Evolutionary conservation across 2,329 filamentous ascomycete species (phyloP).

Genomic region (Diaporthe australafricana): DNA sequence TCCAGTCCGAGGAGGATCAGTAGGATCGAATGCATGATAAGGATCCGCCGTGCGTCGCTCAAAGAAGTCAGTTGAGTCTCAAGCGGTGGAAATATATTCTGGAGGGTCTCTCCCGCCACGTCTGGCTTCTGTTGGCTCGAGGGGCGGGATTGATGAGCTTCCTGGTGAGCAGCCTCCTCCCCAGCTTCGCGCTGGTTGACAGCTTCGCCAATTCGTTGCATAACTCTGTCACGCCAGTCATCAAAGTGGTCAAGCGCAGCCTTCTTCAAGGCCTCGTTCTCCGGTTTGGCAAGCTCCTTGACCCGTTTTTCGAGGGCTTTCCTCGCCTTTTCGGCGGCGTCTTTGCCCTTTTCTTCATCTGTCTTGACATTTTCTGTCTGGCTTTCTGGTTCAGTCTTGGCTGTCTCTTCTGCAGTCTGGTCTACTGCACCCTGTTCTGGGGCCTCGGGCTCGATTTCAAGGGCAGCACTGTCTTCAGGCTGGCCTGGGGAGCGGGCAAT

Average conservation of each 20-base stretch:
- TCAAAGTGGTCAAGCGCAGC: conserved; percentile 78
- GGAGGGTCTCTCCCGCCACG: conserved; percentile 54
- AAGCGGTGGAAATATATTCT: conserved; percentile 64
- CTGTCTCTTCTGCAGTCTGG: neutral
- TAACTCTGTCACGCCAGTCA: conserved; percentile 79
- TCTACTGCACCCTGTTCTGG: neutral
- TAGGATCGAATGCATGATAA: conserved; percentile 63
- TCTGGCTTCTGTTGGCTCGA: conserved; percentile 54
- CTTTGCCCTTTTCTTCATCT: neutral
- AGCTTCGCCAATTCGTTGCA: conserved; percentile 77
- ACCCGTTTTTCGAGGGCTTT: conserved; percentile 33
- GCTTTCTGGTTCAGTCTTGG: neutral
- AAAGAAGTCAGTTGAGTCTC: conserved; percentile 67
- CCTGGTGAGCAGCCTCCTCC: conserved; percentile 55
- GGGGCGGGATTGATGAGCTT: conserved; percentile 58
- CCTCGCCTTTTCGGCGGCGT: conserved; percentile 21
- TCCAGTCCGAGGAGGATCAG: conserved; percentile 78
- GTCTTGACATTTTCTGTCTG: neutral
- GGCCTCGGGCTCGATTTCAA: neutral
- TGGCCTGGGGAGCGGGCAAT: conserved; percentile 7
- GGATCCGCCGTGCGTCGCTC: conserved; percentile 32
- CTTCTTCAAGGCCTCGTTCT: conserved; percentile 51
- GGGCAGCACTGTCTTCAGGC: neutral
- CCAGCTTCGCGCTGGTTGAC: conserved; percentile 61
- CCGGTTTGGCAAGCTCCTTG: conserved; percentile 42